Evolutionary conservation across 495 filamentous ascomycete genomes (phyloP).

Genomic region (Penicillium tannophilum): DNA sequence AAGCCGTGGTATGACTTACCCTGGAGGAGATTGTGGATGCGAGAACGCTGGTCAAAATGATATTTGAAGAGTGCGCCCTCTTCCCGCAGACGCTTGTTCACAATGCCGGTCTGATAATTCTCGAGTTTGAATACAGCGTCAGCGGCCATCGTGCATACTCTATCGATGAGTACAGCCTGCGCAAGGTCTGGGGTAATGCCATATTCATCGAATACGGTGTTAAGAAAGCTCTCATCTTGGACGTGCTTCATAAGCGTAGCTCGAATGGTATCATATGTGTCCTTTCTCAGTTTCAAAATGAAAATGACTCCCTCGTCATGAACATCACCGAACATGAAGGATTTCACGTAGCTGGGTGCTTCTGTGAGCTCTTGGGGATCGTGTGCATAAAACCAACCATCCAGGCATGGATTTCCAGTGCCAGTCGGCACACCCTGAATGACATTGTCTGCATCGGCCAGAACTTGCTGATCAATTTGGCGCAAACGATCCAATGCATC

Average conservation of each 20-base stretch:
- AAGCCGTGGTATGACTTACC: conserved; percentile 15
- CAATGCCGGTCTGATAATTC: conserved; percentile 12
- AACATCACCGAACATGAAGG: conserved; percentile 16
- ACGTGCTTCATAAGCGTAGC: conserved; percentile 9
- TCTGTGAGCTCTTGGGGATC: conserved; percentile 1
- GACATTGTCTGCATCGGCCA: conserved; percentile 16
- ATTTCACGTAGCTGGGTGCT: conserved; percentile 8
- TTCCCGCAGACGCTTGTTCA: conserved; percentile 12
- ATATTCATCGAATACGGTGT: conserved; percentile 10
- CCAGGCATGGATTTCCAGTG: conserved; percentile 16
- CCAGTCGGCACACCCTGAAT: conserved; percentile 15
- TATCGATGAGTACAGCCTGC: neutral
- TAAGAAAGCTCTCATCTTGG: conserved; percentile 11
- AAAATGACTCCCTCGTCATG: conserved; percentile 20
- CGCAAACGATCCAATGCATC: conserved; percentile 16
- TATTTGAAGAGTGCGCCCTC: conserved; percentile 15
- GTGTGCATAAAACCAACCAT: conserved; percentile 18
- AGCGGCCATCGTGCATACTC: conserved; percentile 7
- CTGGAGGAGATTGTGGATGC: conserved; percentile 7
- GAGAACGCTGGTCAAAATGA: conserved; percentile 20
- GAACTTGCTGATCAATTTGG: conserved; percentile 9
- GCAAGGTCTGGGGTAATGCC: conserved; percentile 7
- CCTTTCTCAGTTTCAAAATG: conserved; percentile 11
- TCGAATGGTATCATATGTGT: conserved; percentile 11
- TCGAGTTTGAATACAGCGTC: conserved; percentile 16